phyloP scores from a whole-genome alignment of 345 rosid genomes.

The Brassica nigra region DNA sequence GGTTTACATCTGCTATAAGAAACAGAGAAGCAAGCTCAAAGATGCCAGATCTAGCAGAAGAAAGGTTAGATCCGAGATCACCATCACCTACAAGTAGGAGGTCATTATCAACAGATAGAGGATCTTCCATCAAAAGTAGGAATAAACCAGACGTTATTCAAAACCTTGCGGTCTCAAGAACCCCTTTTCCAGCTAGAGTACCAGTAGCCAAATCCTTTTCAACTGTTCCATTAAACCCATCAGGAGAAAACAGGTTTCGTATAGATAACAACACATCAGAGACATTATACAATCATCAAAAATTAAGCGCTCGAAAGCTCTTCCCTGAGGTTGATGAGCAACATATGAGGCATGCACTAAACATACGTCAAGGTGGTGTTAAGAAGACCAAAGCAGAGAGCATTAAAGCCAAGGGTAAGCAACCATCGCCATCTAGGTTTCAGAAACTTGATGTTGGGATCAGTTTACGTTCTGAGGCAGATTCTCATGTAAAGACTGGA shows the following conservation, averaged over 20 bases:
- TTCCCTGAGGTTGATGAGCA: slow-evolving; percentile 77
- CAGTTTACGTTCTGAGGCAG: slow-evolving; percentile 50
- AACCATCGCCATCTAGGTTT: slow-evolving; percentile 57
- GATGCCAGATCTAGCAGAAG: slow-evolving; percentile 54
- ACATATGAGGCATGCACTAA: slow-evolving; percentile 71
- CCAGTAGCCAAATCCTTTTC: slow-evolving; percentile 61
- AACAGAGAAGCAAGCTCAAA: slow-evolving; percentile 63
- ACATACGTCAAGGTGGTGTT: slow-evolving; percentile 76
- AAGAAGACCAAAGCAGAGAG: slow-evolving; percentile 64
- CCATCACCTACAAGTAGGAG: slow-evolving; percentile 78
- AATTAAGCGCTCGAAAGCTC: slow-evolving; percentile 53
- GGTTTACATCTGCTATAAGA: slow-evolving; percentile 63
- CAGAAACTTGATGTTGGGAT: slow-evolving; percentile 57
- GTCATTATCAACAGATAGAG: slow-evolving; percentile 86
- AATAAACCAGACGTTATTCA: slow-evolving; percentile 58
- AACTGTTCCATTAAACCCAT: slow-evolving; percentile 43
- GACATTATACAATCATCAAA: slow-evolving; percentile 55
- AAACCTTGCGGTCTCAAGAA: slow-evolving; percentile 55
- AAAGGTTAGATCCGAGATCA: slow-evolving; percentile 55
- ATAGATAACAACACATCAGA: slow-evolving; percentile 42
- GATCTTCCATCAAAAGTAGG: slow-evolving; percentile 58
- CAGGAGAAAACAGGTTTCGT: slow-evolving; percentile 49
- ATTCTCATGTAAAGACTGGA: slow-evolving; percentile 44
- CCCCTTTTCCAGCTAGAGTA: slow-evolving; percentile 88
- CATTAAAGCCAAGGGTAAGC: slow-evolving; percentile 63